These are phyloP conservation scores for Sicyos edulis DNA, from an alignment of 306 rosid genomes.

Conservation along the genomic window DNA sequence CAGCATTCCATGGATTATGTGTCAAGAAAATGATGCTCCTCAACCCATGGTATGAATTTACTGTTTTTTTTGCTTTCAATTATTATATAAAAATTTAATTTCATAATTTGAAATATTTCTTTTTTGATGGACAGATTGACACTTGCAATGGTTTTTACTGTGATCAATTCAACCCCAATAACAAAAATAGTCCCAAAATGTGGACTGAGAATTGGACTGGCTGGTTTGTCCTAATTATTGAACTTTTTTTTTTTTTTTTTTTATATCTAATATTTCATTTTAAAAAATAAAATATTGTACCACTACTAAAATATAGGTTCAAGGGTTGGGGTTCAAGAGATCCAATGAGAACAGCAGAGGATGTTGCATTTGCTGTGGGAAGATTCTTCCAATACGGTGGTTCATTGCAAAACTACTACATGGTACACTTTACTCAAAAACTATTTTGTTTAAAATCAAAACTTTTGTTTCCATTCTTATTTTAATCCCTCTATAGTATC, in stretches of 20 bases:
- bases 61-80: too few species aligned
- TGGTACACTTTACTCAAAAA: constrained; percentile 25
- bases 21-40: constrained; percentile 47
- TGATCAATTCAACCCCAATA: constrained; percentile 38
- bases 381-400: constrained; percentile 53
- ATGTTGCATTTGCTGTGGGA: constrained; percentile 50
- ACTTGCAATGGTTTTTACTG: constrained; percentile 59
- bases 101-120: background rate
- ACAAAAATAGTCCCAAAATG: constrained; percentile 42
- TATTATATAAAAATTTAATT: too few species aligned
- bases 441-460: too few species aligned
- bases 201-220: constrained; percentile 72
- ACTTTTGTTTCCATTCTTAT: background rate
- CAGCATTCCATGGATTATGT: constrained; percentile 59
- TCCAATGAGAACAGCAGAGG: constrained; percentile 57
- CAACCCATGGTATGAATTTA: constrained; percentile 29
- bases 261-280: background rate
- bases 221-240: constrained; percentile 25
- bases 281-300: too few species aligned
- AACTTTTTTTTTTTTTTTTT: too few species aligned
- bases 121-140: constrained; percentile 26
- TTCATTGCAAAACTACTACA: constrained; percentile 50
- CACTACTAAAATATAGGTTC: constrained; percentile 24
- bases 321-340: constrained; percentile 46
- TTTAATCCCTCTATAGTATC: constrained; percentile 27